These are phyloP conservation scores for Saraca asoca DNA, from an alignment of 331 rosid genomes.

Conservation along the genomic window DNA sequence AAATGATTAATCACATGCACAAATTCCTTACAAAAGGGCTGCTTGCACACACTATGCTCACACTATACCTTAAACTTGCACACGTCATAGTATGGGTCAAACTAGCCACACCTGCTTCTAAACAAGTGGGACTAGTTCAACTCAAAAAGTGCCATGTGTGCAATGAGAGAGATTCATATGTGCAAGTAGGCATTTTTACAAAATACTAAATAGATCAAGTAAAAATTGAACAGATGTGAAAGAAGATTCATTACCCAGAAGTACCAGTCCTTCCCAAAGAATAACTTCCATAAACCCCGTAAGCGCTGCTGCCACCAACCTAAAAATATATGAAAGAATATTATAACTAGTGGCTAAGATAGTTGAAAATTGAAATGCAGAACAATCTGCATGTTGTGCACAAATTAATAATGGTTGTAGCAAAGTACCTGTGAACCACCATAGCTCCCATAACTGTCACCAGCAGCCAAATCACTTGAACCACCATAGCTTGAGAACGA, in stretches of 20 bases:
- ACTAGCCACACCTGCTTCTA: too few relatives aligned
- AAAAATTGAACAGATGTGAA: slow-evolving; percentile 15
- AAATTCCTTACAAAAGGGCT: neutral
- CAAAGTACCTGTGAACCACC: slow-evolving; percentile 79
- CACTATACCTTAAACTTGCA: too few relatives aligned
- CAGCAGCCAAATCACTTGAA: slow-evolving; percentile 65
- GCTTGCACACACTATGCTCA: too few relatives aligned
- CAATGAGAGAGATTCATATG: too few relatives aligned
- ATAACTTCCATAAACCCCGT: slow-evolving; percentile 88
- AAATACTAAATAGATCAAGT: neutral
- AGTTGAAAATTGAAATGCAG: slow-evolving; percentile 15
- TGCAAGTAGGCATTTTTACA: too few relatives aligned
- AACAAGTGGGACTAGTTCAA: too few relatives aligned
- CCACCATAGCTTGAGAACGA: slow-evolving; percentile 82
- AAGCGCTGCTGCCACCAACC: slow-evolving; percentile 74
- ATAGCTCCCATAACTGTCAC: slow-evolving; percentile 76
- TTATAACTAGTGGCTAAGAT: slow-evolving; percentile 29
- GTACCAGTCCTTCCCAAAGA: slow-evolving; percentile 69
- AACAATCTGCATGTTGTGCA: slow-evolving; percentile 1
- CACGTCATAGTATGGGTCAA: too few relatives aligned
- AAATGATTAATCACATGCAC: neutral
- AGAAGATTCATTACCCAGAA: slow-evolving; percentile 74
- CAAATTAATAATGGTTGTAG: slow-evolving; percentile 3
- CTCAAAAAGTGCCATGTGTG: too few relatives aligned
- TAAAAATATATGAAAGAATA: slow-evolving; percentile 43